A percentile compares a stretch with the other conserved stretches of the same genome.
These are phyloP conservation scores for Saussurea involucrata DNA, from an alignment of 129 eudicot genomes.

Conservation along the genomic window DNA sequence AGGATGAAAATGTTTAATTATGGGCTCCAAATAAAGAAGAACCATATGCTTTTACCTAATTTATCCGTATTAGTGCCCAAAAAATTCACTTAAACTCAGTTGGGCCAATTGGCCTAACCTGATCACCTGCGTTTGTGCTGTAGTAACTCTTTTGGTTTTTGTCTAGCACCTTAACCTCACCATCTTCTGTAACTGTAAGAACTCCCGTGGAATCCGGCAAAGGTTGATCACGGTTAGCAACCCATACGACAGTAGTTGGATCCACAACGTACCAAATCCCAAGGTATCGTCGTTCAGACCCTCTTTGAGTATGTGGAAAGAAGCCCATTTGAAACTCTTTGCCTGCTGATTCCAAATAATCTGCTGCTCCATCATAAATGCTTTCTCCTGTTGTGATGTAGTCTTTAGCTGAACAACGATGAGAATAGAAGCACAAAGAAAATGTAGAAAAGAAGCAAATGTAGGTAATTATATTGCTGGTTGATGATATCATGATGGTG, in stretches of 20 bases:
- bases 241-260: conserved; percentile 43
- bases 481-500: conserved; percentile 15
- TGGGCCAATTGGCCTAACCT: background rate
- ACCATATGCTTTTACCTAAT: background rate
- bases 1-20: background rate
- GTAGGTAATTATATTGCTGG: background rate
- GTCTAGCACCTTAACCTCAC: conserved; percentile 19
- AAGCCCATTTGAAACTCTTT: conserved; percentile 46
- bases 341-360: conserved; percentile 22
- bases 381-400: conserved; percentile 23
- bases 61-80: no score
- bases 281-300: conserved; percentile 16
- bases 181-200: conserved; percentile 24
- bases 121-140: background rate
- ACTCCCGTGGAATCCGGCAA: conserved; percentile 8
- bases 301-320: conserved; percentile 19
- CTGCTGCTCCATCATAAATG: conserved; percentile 15
- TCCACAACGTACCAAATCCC: conserved; percentile 46
- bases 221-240: conserved; percentile 48
- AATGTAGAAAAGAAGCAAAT: background rate
- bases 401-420: conserved; percentile 9
- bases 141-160: background rate
- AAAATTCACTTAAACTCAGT: background rate
- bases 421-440: background rate
- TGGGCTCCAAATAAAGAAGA: no score